Percentiles rank a stretch among this genome's conserved stretches.
Evolutionary conservation across 495 filamentous ascomycete species (phyloP).

Genomic region (Penicillium herquei): DNA sequence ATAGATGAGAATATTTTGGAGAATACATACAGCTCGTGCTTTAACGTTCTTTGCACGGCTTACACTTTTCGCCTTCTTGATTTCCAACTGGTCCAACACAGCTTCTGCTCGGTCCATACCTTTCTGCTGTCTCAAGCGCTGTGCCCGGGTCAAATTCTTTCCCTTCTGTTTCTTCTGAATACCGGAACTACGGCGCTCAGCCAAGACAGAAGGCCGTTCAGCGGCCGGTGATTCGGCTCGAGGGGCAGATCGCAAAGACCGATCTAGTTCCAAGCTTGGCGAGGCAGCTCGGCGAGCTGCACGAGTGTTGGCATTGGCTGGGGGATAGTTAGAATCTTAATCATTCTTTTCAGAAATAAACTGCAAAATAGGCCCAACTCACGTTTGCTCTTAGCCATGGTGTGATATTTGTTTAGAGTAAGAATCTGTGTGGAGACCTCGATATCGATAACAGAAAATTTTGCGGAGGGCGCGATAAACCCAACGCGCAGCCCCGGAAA

Average conservation of each 20-base stretch:
- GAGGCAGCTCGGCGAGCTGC: conserved; percentile 71
- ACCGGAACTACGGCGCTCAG: conserved; percentile 56
- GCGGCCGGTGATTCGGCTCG: conserved; percentile 51
- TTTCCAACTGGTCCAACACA: conserved; percentile 65
- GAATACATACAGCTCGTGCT: conserved; percentile 35
- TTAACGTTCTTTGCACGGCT: conserved; percentile 58
- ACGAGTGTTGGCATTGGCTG: conserved; percentile 62
- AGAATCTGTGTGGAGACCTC: conserved; percentile 27
- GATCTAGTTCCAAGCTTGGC: conserved; percentile 70
- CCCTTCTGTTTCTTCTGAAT: conserved; percentile 66
- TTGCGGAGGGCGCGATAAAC: conserved; percentile 30
- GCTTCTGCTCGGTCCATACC: conserved; percentile 71
- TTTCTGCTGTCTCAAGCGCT: conserved; percentile 66
- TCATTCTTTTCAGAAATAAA: no score
- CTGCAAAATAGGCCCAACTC: conserved; percentile 17
- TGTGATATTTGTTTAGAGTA: conserved; percentile 29
- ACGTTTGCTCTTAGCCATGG: conserved; percentile 52
- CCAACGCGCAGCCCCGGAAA: conserved; percentile 25
- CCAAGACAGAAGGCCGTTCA: conserved; percentile 58
- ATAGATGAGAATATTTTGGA: background rate
- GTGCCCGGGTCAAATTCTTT: conserved; percentile 59
- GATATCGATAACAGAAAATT: conserved; percentile 45
- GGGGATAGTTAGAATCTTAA: conserved; percentile 18
- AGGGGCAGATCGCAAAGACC: conserved; percentile 64
- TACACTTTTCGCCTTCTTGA: conserved; percentile 67